Base-by-base conservation (phyloP, 164 flowering plant species). In the Warburgia ugandensis region DNA sequence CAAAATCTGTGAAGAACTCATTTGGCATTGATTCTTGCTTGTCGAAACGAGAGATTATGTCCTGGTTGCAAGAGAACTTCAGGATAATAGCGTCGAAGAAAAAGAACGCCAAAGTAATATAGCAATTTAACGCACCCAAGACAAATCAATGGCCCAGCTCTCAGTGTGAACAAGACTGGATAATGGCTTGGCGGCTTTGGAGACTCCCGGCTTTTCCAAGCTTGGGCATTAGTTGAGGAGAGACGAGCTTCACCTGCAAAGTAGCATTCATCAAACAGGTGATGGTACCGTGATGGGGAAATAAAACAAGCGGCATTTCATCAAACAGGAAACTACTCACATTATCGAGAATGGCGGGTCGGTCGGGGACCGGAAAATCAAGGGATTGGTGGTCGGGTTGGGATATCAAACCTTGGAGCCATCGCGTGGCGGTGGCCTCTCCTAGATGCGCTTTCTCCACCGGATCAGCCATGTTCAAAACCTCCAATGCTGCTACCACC, bases 71-170 rank as follows among this genome's bases (percentile, higher is more conserved):
- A 7, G 8, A 27, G 19, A 45, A 29, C 17, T 10, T 0, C 1
- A 17, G 21, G 3, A 12, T 35, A 10, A 45, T 16, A 30, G 17
- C n/a, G 17, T 1, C 19, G 44, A 14, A 23, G 7, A 9, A 30
- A 19, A 9, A 6, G 12, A 22, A 32, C 19, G 9, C 10, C n/a
- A 12, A 14, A 8, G 26, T 9, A 20, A 42, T 47, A 33, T 27
- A 3, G 10, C 17, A 13, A 27, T 6, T 8, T 22, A 13, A 20
- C 21, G 5, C 68, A 90, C 97, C 95, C 95, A 86, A 52, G 97
- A 84, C 55, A 84, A 66, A 58, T 90, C 95, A 60, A 90, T 82
- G 16, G 97, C 97, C 95, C 95, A 90, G 63, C 97, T 90, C 58
- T 90, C 97, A 16, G 73, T 90, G 31, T 90, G 94, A 10, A 64